Evolutionary conservation across 306 rosid genomes (phyloP), one percentile per base, ranked within the genome.

Genomic region (Fagus sylvatica): DNA sequence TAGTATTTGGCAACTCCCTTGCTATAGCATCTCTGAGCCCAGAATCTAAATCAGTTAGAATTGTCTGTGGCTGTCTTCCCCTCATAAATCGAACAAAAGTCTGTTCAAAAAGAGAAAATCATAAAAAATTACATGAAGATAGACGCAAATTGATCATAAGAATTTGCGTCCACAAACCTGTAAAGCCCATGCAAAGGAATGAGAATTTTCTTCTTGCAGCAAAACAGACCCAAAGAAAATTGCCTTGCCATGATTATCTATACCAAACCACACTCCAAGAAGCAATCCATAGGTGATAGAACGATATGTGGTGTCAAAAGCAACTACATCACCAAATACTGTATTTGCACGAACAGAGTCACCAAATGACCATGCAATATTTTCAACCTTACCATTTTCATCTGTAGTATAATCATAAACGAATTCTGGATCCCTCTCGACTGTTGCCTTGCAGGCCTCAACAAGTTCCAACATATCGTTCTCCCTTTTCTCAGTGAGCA

Each of bases 231-330:
- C 84, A 17, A 89, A 74, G 66, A 85, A 59, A 53, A 87, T 78
- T 53, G 87, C 85, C 81, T 84, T 87, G 62, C 93, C 93, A 34
- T 81, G 81, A 78, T 84, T 89, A 75, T 87, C 85, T 7, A 87
- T 85, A 10, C 93, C 87, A 74, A 87, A 85, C 93, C 87, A 87
- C 65, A 81, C 83, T 78, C 93, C 93, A 69, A 89, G 89, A 59
- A 87, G 84, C 78, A 89, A 77, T 54, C 91, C 93, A 66, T 85
- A 81, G 60, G 88, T 85, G 69, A 85, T 75, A 70, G 91, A 89
- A 54, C 88, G 84, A 74, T 85, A 85, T 6, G 84, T 65, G 17
- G 90, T 85, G 79, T 89, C 88, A 72, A 89, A 81, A 83, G 81
- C 60, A 87, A 87, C 84, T 34, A 89, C 91, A 71, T 89, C 93